A percentile compares a stretch with the other conserved stretches of the same genome.
phyloP scores from a whole-genome alignment of 2,329 filamentous ascomycete genomes.

The Phialophora expanda region DNA sequence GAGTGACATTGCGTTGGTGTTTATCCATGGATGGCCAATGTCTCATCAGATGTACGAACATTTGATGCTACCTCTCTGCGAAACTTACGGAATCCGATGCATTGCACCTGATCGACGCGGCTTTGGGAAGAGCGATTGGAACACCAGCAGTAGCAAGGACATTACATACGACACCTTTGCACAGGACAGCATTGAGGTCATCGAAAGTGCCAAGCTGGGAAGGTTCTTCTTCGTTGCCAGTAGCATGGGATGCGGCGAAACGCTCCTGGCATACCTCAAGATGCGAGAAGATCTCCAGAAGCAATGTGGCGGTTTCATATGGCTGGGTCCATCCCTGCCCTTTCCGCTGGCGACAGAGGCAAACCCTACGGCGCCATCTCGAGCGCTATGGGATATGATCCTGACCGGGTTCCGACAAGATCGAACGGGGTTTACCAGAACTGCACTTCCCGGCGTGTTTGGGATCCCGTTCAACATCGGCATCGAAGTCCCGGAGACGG shows the following conservation, averaged over 20 bases:
- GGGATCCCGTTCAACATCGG: slow-evolving; percentile 36
- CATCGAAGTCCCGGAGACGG: slow-evolving; percentile 33
- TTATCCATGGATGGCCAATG: slow-evolving; percentile 45
- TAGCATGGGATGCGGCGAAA: slow-evolving; percentile 44
- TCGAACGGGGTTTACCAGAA: slow-evolving; percentile 37
- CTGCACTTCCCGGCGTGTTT: slow-evolving; percentile 38
- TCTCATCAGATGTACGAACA: slow-evolving; percentile 43
- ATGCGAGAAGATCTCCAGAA: slow-evolving; percentile 29
- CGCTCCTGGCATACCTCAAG: slow-evolving; percentile 39
- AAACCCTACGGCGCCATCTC: slow-evolving; percentile 39
- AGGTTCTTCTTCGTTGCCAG: slow-evolving; percentile 41
- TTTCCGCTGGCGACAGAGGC: slow-evolving; percentile 35
- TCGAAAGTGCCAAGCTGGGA: slow-evolving; percentile 35
- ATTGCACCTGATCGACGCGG: slow-evolving; percentile 43
- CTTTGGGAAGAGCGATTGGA: slow-evolving; percentile 44
- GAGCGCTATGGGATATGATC: slow-evolving; percentile 41
- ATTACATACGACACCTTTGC: slow-evolving; percentile 44
- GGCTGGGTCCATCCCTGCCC: slow-evolving; percentile 40
- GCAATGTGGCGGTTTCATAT: slow-evolving; percentile 39
- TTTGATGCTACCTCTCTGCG: slow-evolving; percentile 40
- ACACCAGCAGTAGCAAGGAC: slow-evolving; percentile 31
- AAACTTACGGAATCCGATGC: slow-evolving; percentile 42
- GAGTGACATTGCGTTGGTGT: slow-evolving; percentile 37
- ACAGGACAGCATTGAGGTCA: slow-evolving; percentile 39
- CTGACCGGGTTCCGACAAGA: slow-evolving; percentile 38